A percentile compares a stretch with the other conserved stretches of the same genome.
These are phyloP conservation scores for Coccinonectria pachysandricola DNA, from an alignment of 2,329 filamentous ascomycete species.

Conservation along the genomic window DNA sequence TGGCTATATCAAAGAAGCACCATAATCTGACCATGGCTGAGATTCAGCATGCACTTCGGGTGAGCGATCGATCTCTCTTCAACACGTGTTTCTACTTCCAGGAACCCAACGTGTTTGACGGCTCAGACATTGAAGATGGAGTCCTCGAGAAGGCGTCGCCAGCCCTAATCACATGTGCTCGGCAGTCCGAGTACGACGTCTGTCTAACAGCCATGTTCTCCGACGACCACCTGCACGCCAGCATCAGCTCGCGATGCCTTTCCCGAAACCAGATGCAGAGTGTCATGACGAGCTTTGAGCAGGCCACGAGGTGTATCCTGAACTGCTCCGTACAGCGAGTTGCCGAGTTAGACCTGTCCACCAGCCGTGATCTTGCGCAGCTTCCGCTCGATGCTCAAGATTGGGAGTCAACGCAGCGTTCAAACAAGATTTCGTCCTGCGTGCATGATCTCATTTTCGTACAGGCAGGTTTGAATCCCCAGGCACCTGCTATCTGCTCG, in stretches of 20 bases:
- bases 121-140: neutral
- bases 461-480: constrained; percentile 28
- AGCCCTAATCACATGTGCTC: constrained; percentile 11
- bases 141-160: constrained; percentile 1
- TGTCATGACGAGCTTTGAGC: constrained; percentile 42
- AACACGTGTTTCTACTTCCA: constrained; percentile 42
- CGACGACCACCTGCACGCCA: constrained; percentile 30
- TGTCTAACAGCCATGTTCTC: constrained; percentile 34
- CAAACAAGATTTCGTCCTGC: constrained; percentile 30
- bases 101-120: constrained; percentile 22
- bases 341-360: constrained; percentile 42
- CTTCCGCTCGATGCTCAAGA: constrained; percentile 45
- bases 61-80: constrained; percentile 34
- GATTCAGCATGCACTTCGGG: constrained; percentile 35
- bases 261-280: constrained; percentile 33
- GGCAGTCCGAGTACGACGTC: constrained; percentile 37
- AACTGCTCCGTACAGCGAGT: constrained; percentile 30
- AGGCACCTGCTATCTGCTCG: constrained; percentile 31
- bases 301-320: constrained; percentile 37
- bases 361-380: constrained; percentile 43
- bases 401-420: constrained; percentile 28
- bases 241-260: constrained; percentile 35
- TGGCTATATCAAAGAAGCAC: constrained; percentile 18
- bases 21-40: constrained; percentile 36
- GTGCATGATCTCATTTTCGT: constrained; percentile 35